These are phyloP conservation scores for Cystobasidium pallidum DNA, from an alignment of 1,284 basidiomycete species.

Conservation along the genomic window DNA sequence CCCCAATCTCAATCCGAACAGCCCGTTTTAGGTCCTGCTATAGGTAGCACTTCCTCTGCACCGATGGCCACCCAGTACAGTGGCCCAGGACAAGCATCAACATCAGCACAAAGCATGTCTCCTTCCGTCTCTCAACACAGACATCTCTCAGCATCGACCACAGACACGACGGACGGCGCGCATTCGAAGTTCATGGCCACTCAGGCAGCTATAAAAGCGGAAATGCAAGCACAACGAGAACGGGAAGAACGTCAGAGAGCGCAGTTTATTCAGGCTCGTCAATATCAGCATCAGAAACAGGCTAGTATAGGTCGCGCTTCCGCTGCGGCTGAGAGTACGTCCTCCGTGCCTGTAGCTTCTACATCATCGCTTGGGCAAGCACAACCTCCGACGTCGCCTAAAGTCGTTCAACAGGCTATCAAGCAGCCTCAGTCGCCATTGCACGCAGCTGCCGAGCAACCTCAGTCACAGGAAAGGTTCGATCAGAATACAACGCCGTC, in stretches of 20 bases:
- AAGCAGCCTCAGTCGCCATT: neutral
- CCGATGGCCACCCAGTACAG: neutral
- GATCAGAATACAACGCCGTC: neutral
- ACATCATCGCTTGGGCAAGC: neutral
- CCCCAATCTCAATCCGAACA: slow-evolving; percentile 36
- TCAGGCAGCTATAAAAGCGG: slow-evolving; percentile 28
- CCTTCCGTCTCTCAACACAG: slow-evolving; percentile 14
- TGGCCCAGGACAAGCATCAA: slow-evolving; percentile 5
- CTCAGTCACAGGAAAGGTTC: neutral
- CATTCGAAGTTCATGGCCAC: slow-evolving; percentile 35
- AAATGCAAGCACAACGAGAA: slow-evolving; percentile 20
- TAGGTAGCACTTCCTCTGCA: slow-evolving; percentile 1
- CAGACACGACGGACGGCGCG: neutral
- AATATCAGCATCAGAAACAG: slow-evolving; percentile 22
- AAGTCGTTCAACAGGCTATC: neutral
- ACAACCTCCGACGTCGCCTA: neutral
- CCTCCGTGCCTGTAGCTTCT: neutral
- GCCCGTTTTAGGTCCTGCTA: neutral
- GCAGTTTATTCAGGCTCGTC: slow-evolving; percentile 17
- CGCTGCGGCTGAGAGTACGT: neutral
- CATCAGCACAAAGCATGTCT: slow-evolving; percentile 10
- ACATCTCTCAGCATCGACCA: slow-evolving; percentile 5
- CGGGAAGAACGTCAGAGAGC: slow-evolving; percentile 31
- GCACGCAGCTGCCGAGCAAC: neutral
- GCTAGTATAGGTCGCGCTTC: slow-evolving; percentile 2